Conservation (phyloP, 768 basidiomycete genomes). For the Pholiota conissans region DNA sequence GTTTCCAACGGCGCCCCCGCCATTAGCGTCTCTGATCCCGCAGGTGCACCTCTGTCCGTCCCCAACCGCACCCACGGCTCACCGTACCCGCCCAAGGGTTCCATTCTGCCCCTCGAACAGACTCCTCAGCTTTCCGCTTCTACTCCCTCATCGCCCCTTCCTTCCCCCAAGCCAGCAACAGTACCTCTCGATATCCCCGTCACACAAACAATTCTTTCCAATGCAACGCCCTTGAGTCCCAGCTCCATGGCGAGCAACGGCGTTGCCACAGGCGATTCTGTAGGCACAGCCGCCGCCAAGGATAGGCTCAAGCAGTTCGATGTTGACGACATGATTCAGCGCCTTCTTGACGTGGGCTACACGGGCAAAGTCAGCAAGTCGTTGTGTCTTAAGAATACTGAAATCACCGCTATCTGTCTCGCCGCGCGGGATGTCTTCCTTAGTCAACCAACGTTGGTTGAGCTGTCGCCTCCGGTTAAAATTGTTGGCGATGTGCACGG, state of each 20-base stretch:
- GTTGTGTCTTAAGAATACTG: slow-evolving; percentile 91
- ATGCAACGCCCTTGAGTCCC: slow-evolving; percentile 54
- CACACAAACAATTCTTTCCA: slow-evolving; percentile 84
- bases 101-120: slow-evolving; percentile 29
- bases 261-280: slow-evolving; percentile 39
- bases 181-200: slow-evolving; percentile 75
- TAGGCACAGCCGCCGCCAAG: slow-evolving; percentile 47
- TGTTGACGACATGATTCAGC: slow-evolving; percentile 97
- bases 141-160: slow-evolving; percentile 38
- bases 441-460: slow-evolving; percentile 94
- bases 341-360: slow-evolving; percentile 94
- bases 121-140: slow-evolving; percentile 38
- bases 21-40: slow-evolving; percentile 45
- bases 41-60: slow-evolving; percentile 32
- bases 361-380: slow-evolving; percentile 98
- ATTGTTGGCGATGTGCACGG: slow-evolving; percentile 99
- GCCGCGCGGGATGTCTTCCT: slow-evolving; percentile 97
- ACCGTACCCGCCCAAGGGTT: slow-evolving; percentile 33
- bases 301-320: slow-evolving; percentile 76
- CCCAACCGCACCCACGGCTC: slow-evolving; percentile 32
- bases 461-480: slow-evolving; percentile 97
- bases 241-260: slow-evolving; percentile 45
- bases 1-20: slow-evolving; percentile 42
- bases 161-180: slow-evolving; percentile 42
- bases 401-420: slow-evolving; percentile 92